These are phyloP conservation scores for Graphilbum fragrans DNA, from an alignment of 2,329 filamentous ascomycete genomes.

Conservation along the genomic window DNA sequence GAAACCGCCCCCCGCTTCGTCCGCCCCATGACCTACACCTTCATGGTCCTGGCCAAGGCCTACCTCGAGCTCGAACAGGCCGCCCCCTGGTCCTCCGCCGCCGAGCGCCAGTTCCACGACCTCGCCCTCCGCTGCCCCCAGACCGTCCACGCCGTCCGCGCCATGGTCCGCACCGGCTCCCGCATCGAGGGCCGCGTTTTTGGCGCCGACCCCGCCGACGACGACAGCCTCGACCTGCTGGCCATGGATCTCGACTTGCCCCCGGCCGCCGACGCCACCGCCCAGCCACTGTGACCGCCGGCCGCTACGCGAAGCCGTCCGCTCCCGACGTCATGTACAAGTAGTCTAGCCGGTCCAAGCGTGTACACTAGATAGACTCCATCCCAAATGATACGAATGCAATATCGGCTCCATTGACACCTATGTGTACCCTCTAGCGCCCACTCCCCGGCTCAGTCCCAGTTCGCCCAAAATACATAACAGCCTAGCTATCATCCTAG, in stretches of 20 bases:
- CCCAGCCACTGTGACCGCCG: not conserved
- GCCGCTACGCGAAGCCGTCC: too few species aligned
- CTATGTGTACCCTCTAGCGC: too few species aligned
- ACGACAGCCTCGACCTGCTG: not conserved
- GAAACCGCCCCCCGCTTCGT: constrained; percentile 23
- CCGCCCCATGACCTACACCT: constrained; percentile 29
- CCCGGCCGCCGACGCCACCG: not conserved
- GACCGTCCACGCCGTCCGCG: constrained; percentile 26
- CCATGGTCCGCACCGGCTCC: constrained; percentile 10
- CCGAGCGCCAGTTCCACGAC: constrained; percentile 24
- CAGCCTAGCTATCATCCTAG: too few species aligned
- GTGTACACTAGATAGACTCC: too few species aligned
- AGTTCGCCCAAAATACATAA: too few species aligned
- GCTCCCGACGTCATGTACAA: too few species aligned
- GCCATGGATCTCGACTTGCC: not conserved
- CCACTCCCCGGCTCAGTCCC: too few species aligned
- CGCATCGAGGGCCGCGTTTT: constrained; percentile 14
- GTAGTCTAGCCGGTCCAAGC: too few species aligned
- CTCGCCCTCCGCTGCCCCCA: constrained; percentile 27
- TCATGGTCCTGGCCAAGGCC: constrained; percentile 35
- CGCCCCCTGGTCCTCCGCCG: constrained; percentile 34
- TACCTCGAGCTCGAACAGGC: constrained; percentile 36
- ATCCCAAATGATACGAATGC: too few species aligned
- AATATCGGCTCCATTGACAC: too few species aligned
- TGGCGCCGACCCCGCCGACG: constrained; percentile 1